Percentiles rank a stretch among this genome's conserved stretches.
Evolutionary conservation across 148 eudicot genomes (phyloP).

Genomic region (Rhododendron griersonianum): DNA sequence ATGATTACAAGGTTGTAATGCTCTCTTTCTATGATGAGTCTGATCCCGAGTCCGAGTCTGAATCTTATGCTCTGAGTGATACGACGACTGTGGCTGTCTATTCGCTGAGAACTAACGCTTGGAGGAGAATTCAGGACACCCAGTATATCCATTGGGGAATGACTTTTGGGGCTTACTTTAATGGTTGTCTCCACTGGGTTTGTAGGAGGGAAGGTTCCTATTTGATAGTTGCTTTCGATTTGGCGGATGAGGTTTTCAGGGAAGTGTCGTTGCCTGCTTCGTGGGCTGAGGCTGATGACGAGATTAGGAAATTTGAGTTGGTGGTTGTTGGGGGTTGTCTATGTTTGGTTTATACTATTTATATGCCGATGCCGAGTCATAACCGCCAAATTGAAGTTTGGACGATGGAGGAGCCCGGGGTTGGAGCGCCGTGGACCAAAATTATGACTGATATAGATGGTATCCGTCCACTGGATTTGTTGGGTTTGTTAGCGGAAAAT

Average conservation of each 20-base stretch:
- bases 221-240: background rate
- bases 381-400: background rate
- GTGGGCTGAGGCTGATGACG: background rate
- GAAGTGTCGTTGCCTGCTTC: background rate
- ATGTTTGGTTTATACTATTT: background rate
- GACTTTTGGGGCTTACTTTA: background rate
- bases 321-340: background rate
- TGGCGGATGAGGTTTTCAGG: background rate
- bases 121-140: background rate
- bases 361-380: background rate
- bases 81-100: background rate
- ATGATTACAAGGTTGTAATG: background rate
- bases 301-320: background rate
- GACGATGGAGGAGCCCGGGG: background rate
- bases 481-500: background rate
- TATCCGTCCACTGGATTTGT: background rate
- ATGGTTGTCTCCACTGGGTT: background rate
- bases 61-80: background rate
- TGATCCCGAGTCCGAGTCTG: background rate
- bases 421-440: background rate
- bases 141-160: background rate
- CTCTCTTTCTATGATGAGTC: background rate
- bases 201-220: background rate
- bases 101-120: background rate
- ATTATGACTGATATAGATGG: background rate